Evolutionary conservation across 139 green algal genomes (phyloP).

Genomic region (Limnomonas spitsbergensis): DNA sequence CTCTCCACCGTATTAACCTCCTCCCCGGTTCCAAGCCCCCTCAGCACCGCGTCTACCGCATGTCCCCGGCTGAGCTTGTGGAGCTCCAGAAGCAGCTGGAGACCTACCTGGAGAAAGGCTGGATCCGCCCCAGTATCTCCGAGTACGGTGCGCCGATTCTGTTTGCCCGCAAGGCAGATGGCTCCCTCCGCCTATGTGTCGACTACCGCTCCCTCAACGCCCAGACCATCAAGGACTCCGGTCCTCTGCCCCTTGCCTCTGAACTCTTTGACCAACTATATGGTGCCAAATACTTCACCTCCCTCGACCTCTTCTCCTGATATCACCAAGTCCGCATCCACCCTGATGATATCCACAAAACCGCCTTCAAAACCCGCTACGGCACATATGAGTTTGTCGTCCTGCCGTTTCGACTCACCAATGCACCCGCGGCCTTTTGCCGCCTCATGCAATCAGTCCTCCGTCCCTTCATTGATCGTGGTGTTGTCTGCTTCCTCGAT

Average conservation of each 20-base stretch:
- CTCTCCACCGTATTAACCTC: not conserved
- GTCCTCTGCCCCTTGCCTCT: conserved; percentile 52
- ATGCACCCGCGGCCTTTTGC: conserved; percentile 58
- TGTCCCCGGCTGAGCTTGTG: conserved; percentile 17
- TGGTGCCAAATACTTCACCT: conserved; percentile 40
- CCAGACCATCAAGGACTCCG: conserved; percentile 42
- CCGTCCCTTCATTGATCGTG: conserved; percentile 23
- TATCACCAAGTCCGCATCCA: conserved; percentile 47
- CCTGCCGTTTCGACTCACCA: conserved; percentile 49
- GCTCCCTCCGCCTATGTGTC: conserved; percentile 48
- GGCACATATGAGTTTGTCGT: conserved; percentile 50
- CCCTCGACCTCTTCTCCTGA: conserved; percentile 42
- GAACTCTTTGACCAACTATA: conserved; percentile 46
- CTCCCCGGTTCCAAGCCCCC: not conserved
- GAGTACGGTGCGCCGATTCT: conserved; percentile 52
- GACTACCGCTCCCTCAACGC: conserved; percentile 59
- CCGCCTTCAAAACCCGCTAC: conserved; percentile 44
- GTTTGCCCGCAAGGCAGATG: conserved; percentile 61
- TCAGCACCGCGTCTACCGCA: conserved; percentile 10
- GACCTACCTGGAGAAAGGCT: conserved; percentile 14
- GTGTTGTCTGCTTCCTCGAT: conserved; percentile 39
- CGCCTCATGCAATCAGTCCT: conserved; percentile 54
- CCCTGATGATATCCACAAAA: conserved; percentile 46
- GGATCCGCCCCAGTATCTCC: conserved; percentile 20
- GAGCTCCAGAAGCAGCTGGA: conserved; percentile 23